These are phyloP conservation scores for Vanrija sp. DNA, from an alignment of 1,284 basidiomycete species.

Conservation along the genomic window DNA sequence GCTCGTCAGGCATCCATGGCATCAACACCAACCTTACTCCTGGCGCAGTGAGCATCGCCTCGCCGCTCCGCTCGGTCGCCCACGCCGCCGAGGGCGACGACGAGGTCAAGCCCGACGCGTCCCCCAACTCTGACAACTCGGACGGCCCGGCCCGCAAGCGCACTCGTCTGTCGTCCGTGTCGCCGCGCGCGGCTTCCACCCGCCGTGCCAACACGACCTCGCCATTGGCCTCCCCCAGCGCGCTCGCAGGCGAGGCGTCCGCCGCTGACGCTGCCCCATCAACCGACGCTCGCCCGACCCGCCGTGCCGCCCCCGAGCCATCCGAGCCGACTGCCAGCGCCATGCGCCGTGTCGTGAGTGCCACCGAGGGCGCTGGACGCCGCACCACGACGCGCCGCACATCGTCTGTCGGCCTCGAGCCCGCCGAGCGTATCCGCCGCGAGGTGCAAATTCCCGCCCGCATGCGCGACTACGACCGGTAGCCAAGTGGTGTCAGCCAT, in stretches of 20 bases:
- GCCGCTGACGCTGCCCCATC: not conserved
- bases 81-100: conserved; percentile 11
- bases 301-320: not conserved
- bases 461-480: conserved; percentile 33
- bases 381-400: conserved; percentile 12
- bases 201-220: conserved; percentile 8
- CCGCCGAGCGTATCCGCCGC: conserved; percentile 24
- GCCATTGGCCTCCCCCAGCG: conserved; percentile 3
- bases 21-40: conserved; percentile 9
- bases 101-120: conserved; percentile 1
- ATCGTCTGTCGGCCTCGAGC: conserved; percentile 14
- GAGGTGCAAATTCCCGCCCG: conserved; percentile 32
- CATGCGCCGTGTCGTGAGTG: conserved; percentile 17
- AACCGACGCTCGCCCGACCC: not conserved
- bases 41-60: conserved; percentile 14
- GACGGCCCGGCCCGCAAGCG: conserved; percentile 6
- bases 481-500: not conserved
- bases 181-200: not conserved
- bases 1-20: conserved; percentile 21
- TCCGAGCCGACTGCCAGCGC: conserved; percentile 1
- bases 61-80: conserved; percentile 29
- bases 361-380: conserved; percentile 4
- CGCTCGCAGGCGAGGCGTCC: conserved; percentile 1
- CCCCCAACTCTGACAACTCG: not conserved
- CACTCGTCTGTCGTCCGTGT: conserved; percentile 10